A percentile compares a stretch with the other conserved stretches of the same genome.
These are phyloP conservation scores for Solanum ossicruentum DNA, from an alignment of 257 asterid genomes.

Conservation along the genomic window DNA sequence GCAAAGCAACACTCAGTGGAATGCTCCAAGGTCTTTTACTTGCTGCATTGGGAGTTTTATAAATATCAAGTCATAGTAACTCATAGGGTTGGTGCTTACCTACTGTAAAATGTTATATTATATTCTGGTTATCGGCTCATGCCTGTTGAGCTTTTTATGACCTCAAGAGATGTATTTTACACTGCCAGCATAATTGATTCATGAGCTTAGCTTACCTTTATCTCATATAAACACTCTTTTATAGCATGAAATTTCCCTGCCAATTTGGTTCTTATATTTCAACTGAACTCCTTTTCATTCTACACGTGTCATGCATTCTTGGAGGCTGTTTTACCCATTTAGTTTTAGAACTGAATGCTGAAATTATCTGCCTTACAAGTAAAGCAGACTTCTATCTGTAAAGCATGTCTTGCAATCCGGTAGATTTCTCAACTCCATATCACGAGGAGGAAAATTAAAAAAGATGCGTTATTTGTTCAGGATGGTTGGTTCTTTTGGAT, in stretches of 20 bases:
- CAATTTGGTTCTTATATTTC: neutral
- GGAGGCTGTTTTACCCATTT: neutral
- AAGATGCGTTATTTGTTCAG: conserved; percentile 21
- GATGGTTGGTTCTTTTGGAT: conserved; percentile 71
- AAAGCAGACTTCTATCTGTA: neutral
- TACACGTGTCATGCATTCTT: neutral
- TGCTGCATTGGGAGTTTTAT: neutral
- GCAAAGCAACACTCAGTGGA: neutral
- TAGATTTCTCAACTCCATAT: neutral
- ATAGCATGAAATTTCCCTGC: neutral
- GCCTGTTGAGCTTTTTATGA: neutral
- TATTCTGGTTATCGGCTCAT: neutral
- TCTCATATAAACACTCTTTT: neutral
- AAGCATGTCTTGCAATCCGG: neutral
- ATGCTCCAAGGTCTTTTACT: neutral
- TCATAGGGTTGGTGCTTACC: neutral
- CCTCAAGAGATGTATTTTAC: neutral
- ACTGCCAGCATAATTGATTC: neutral
- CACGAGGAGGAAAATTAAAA: neutral
- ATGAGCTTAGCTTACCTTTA: neutral
- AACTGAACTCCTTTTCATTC: neutral
- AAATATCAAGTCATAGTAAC: neutral
- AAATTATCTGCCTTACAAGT: neutral
- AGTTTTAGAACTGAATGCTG: neutral
- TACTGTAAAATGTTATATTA: neutral